Evolutionary conservation across 352 stramenopile genomes (phyloP), one percentile per base, ranked within the genome.

Genomic region (Phytophthora lateralis): DNA sequence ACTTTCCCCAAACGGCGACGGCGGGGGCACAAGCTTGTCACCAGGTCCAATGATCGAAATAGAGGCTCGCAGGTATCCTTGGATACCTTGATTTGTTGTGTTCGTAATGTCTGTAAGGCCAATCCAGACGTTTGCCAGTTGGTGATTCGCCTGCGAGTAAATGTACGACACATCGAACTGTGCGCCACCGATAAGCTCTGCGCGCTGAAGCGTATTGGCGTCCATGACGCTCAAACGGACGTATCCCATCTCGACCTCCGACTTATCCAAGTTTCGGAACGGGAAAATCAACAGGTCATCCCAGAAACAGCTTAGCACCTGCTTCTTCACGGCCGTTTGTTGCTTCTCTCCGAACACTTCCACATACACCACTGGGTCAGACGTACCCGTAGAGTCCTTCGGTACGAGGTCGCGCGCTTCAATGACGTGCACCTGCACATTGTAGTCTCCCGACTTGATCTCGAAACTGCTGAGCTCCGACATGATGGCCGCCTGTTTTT

Each of bases 281-380:
- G 73, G 68, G 58, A 95, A 93, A 64, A 93, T 92, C 12, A 95
- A 41, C 11, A 93, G 41, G 47, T 95, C 86, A 38, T 95, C 86
- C 82, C 82, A 95, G n/a, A 95, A 88, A 41, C 82, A 92, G 49
- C 82, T 91, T n/a, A 93, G 81, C 57, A 93, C 66, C 60, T 96
- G 73, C 59, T 96, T 90, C 75, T 96, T 89, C 38, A 90, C 76
- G 3, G 72, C 62, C 1, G 87, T 96, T 47, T 97, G 80, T 56
- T 94, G 78, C 56, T 91, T 93, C 44, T 97, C 85, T 20, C 79
- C 83, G 11, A 97, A 78, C 0, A 94, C 82, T 60, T 93, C 85
- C 15, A 96, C 86, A 43, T 96, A 96, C 44, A 97, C 90, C 18
- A 98, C 90, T 0, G 93, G 93, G 55, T 98, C 93, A 1, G 85